These are phyloP conservation scores for Pleodorina starrii DNA, from an alignment of 139 green algal species.

Conservation along the genomic window DNA sequence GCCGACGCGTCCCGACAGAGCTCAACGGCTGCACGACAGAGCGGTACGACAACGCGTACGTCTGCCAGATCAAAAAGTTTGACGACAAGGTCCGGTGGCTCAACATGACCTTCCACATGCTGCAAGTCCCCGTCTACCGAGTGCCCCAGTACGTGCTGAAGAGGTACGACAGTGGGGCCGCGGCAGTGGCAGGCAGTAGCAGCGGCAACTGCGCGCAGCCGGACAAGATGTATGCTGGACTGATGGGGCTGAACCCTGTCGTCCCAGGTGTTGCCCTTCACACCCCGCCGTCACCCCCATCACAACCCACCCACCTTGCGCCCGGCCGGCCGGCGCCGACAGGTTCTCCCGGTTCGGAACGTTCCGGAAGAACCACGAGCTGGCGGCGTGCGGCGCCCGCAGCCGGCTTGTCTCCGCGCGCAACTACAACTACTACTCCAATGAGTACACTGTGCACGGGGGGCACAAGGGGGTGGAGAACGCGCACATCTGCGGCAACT, in stretches of 20 bases:
- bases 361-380: conserved; percentile 5
- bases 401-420: not conserved
- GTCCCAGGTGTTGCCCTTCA: no score
- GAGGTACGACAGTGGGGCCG: not conserved
- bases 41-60: conserved; percentile 33
- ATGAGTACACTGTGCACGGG: conserved; percentile 48
- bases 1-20: conserved; percentile 1
- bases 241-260: no score
- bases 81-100: conserved; percentile 52
- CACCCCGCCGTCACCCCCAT: no score
- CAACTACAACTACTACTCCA: conserved; percentile 44
- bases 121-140: conserved; percentile 6
- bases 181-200: no score
- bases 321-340: no score
- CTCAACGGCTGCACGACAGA: conserved; percentile 42
- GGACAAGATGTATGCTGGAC: no score
- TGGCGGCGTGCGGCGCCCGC: not conserved
- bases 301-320: no score
- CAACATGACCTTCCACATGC: conserved; percentile 32
- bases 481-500: conserved; percentile 26
- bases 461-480: not conserved
- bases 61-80: conserved; percentile 33
- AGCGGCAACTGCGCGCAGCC: no score
- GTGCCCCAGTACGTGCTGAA: conserved; percentile 37
- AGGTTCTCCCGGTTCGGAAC: conserved; percentile 44